Percentiles rank a stretch among this genome's conserved stretches.
Evolutionary conservation across 805 yeast genomes (phyloP).

Genomic region (Hanseniaspora jakobsenii): DNA sequence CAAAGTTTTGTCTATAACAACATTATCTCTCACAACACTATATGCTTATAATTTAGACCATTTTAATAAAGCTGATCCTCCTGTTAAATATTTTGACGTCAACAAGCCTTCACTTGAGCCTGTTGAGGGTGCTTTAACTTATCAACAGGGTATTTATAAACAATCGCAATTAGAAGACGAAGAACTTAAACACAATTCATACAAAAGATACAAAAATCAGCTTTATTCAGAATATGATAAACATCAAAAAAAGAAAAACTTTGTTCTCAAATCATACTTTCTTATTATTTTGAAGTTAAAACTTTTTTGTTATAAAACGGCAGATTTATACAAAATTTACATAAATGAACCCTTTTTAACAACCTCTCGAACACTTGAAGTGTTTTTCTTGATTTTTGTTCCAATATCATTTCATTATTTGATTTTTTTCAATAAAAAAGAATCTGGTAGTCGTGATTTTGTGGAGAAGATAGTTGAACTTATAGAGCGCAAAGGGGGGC

Average conservation of each 20-base stretch:
- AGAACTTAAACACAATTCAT: background rate
- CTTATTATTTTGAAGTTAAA: no score
- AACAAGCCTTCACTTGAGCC: slow-evolving; percentile 11
- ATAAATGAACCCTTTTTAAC: slow-evolving; percentile 61
- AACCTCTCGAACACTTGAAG: slow-evolving; percentile 20
- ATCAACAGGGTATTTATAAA: slow-evolving; percentile 7
- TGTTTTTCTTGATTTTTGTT: slow-evolving; percentile 8
- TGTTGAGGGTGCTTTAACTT: background rate
- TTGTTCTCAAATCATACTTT: no score
- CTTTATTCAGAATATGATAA: no score
- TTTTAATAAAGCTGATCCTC: no score
- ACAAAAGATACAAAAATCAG: background rate
- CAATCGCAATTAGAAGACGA: slow-evolving; percentile 8
- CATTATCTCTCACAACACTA: background rate
- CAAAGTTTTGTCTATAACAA: slow-evolving; percentile 1
- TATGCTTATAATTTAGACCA: background rate
- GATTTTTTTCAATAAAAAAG: background rate
- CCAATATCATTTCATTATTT: slow-evolving; percentile 5
- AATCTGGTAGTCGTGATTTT: background rate
- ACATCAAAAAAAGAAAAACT: no score
- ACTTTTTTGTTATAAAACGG: no score
- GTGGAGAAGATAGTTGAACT: slow-evolving; percentile 1
- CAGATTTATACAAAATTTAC: background rate
- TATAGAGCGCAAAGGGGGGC: slow-evolving; percentile 49
- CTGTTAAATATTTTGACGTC: no score